Conservation (phyloP, 2,329 filamentous ascomycete species). For the Microdochium paspali region DNA sequence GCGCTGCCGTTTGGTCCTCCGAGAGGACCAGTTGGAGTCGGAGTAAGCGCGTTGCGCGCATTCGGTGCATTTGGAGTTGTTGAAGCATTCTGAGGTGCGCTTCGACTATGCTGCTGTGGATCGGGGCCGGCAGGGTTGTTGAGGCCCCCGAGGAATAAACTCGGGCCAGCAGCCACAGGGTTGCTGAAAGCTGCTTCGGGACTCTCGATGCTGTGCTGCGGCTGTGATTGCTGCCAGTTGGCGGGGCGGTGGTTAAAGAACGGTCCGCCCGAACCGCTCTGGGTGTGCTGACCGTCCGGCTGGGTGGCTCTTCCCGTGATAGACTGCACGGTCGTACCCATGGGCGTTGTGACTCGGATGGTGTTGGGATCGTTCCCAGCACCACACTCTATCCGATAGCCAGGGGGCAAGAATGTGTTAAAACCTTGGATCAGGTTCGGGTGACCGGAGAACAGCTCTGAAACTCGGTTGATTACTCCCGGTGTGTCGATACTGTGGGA, state of each 20-base stretch:
- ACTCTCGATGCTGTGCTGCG: conserved; percentile 51
- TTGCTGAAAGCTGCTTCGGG: conserved; percentile 54
- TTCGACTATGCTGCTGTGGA: conserved; percentile 22
- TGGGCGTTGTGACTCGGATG: conserved; percentile 92
- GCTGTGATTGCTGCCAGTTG: conserved; percentile 46
- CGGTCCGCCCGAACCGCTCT: conserved; percentile 26
- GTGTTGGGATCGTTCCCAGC: conserved; percentile 90
- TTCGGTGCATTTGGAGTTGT: conserved; percentile 32
- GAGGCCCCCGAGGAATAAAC: conserved; percentile 27
- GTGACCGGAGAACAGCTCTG: conserved; percentile 89
- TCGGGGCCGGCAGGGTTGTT: not conserved
- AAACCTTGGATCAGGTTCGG: conserved; percentile 95
- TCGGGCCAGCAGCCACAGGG: conserved; percentile 40
- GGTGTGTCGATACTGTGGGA: conserved; percentile 76
- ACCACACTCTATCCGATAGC: conserved; percentile 94
- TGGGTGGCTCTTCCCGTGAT: conserved; percentile 52
- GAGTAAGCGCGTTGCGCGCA: conserved; percentile 46
- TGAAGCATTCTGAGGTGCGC: conserved; percentile 21
- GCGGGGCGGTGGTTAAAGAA: conserved; percentile 37
- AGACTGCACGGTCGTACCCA: conserved; percentile 90
- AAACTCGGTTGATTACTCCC: conserved; percentile 93
- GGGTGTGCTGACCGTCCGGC: conserved; percentile 29
- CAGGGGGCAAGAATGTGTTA: conserved; percentile 92
- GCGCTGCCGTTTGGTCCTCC: conserved; percentile 53
- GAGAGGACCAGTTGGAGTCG: conserved; percentile 46